Base-by-base conservation (phyloP, 441 rosid genomes). In the Pelargonium hybrid region DNA sequence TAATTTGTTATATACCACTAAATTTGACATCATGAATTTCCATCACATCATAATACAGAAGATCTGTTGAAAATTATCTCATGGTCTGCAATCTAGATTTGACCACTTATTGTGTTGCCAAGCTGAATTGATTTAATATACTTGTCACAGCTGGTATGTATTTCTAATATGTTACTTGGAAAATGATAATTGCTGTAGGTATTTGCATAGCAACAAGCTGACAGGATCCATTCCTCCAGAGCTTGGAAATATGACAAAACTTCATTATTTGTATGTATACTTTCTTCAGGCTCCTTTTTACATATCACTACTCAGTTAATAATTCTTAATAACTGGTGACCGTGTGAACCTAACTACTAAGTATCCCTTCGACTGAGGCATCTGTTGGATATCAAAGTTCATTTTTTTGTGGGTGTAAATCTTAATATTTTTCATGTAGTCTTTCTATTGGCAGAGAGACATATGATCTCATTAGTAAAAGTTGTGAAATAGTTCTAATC, bases 171-270 rank as follows among this genome's bases (percentile, higher is more conserved):
- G 2, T 43, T 7, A 10, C n/a, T 8, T 57, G 31, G 31, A 8
- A 57, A 57, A 57, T 57, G n/a, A 8, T n/a, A 61, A 61, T 10
- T 25, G 37, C n/a, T 61, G 15, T 25, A 61, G 65, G 65, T 25
- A 94, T 67, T 93, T 94, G n/a, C 92, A 94, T 77, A 96, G 94
- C 13, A 92, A 92, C 79, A 89, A 84, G 70, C 94, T 94, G 20
- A 90, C 88, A 0, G 96, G 98, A 52, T 76, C 84, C 20, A 84
- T 94, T 69, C 99, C 99, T 34, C 85, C 96, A 1, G 98, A 94
- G 82, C 92, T 95, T 64, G 99, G 98, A 63, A 92, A 95, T 37
- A 92, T 95, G 96, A 88, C 99, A 1, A 84, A 84, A 41, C 95
- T 95, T 71, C 92, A 97, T 77, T 95, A 95, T 75, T 75, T 95